Conservation (phyloP, 805 yeast species). For the Limtongozyma cylindracea region DNA sequence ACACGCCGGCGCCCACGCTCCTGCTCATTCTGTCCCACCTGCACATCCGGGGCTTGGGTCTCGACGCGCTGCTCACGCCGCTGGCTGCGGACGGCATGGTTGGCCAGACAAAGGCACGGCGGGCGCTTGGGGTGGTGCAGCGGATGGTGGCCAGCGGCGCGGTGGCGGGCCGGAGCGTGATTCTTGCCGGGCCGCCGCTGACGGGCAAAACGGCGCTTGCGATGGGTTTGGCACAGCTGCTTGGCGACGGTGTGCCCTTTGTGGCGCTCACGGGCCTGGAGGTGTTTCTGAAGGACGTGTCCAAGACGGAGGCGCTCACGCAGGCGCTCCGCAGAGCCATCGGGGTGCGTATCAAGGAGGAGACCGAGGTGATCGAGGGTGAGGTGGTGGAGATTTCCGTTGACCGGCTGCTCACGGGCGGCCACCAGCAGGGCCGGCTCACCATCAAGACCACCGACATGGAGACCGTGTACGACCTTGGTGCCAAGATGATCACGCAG, state of each 20-base stretch:
- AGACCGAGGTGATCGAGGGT: slow-evolving; percentile 93
- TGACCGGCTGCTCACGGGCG: slow-evolving; percentile 85
- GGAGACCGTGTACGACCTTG: slow-evolving; percentile 94
- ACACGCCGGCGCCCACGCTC: no score
- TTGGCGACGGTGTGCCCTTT: slow-evolving; percentile 71
- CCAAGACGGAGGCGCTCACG: slow-evolving; percentile 88
- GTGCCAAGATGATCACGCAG: slow-evolving; percentile 84
- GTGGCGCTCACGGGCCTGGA: slow-evolving; percentile 91
- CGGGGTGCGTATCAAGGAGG: slow-evolving; percentile 89
- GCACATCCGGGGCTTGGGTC: slow-evolving; percentile 90
- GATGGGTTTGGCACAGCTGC: slow-evolving; percentile 63
- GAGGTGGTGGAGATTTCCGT: slow-evolving; percentile 95
- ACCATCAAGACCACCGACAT: slow-evolving; percentile 94
- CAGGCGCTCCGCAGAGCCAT: slow-evolving; percentile 93
- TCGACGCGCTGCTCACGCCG: slow-evolving; percentile 77
- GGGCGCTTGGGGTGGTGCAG: slow-evolving; percentile 84
- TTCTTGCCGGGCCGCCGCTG: slow-evolving; percentile 95
- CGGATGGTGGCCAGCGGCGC: slow-evolving; percentile 86
- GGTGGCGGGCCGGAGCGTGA: slow-evolving; percentile 90
- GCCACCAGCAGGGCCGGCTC: slow-evolving; percentile 93
- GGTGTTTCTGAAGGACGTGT: slow-evolving; percentile 71
- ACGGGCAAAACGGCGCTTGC: slow-evolving; percentile 99
- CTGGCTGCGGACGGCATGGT: slow-evolving; percentile 82
- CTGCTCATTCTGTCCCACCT: slow-evolving; percentile 93
- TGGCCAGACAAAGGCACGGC: slow-evolving; percentile 85